These are phyloP conservation scores for Calonectria montana DNA, from an alignment of 2,329 filamentous ascomycete species.

Conservation along the genomic window DNA sequence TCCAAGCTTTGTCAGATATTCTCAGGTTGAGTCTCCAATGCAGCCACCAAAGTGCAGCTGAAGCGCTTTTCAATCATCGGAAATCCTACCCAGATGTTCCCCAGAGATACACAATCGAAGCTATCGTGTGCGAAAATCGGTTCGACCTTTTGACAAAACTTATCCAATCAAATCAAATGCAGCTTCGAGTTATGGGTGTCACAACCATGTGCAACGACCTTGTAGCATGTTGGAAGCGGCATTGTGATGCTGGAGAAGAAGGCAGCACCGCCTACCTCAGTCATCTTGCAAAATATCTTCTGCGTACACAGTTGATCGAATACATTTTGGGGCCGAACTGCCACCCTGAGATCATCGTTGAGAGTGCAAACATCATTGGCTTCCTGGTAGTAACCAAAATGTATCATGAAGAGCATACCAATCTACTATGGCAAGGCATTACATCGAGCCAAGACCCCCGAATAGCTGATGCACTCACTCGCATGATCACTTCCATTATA, in stretches of 20 bases:
- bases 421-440: constrained; percentile 87
- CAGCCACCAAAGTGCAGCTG: constrained; percentile 49
- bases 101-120: constrained; percentile 54
- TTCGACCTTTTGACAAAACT: constrained; percentile 77
- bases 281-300: constrained; percentile 77
- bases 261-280: constrained; percentile 63
- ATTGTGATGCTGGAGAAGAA: constrained; percentile 60
- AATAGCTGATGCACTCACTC: constrained; percentile 82
- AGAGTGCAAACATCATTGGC: constrained; percentile 85
- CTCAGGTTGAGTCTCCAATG: constrained; percentile 54
- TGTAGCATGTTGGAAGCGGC: constrained; percentile 71
- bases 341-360: constrained; percentile 87
- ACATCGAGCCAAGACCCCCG: constrained; percentile 85
- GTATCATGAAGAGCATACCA: constrained; percentile 78
- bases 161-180: constrained; percentile 89
- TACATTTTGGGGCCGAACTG: constrained; percentile 93
- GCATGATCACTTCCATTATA: constrained; percentile 66
- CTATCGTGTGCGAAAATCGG: constrained; percentile 74
- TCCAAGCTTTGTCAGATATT: constrained; percentile 58
- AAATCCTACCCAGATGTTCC: constrained; percentile 51
- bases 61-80: constrained; percentile 41
- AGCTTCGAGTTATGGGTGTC: constrained; percentile 84
- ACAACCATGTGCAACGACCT: constrained; percentile 79
- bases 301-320: constrained; percentile 77
- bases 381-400: constrained; percentile 85